These are phyloP conservation scores for Brassica cretica DNA, from an alignment of 345 rosid genomes.

Conservation along the genomic window DNA sequence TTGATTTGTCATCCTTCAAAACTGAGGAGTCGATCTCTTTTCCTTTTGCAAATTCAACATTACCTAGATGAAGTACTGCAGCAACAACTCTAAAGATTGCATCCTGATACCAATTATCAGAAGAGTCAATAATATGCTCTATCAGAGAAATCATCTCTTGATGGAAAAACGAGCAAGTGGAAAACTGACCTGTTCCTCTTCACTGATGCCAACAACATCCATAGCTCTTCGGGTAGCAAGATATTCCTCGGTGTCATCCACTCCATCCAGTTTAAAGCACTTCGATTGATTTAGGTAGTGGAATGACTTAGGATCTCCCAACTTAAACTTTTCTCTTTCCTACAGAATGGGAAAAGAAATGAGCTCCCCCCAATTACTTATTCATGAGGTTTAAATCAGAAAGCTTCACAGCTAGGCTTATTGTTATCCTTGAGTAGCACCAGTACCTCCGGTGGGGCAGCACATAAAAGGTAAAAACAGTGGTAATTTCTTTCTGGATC, in stretches of 20 bases:
- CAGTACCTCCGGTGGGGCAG: conserved; percentile 93
- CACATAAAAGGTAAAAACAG: conserved; percentile 94
- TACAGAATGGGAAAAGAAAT: conserved; percentile 39
- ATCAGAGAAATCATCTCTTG: conserved; percentile 22
- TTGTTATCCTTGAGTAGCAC: conserved; percentile 10
- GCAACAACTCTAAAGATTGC: conserved; percentile 96
- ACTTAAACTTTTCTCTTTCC: conserved; percentile 83
- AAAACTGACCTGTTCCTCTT: conserved; percentile 87
- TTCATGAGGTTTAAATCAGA: conserved; percentile 15
- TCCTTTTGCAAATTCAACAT: conserved; percentile 90
- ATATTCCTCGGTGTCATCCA: conserved; percentile 86
- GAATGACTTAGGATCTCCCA: conserved; percentile 66
- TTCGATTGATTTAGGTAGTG: conserved; percentile 92
- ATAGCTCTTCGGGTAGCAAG: conserved; percentile 97
- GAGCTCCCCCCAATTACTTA: conserved; percentile 14
- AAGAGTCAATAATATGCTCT: conserved; percentile 26
- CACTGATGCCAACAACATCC: conserved; percentile 97
- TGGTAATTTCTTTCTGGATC: conserved; percentile 99
- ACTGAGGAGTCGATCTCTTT: conserved; percentile 88
- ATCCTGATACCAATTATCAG: conserved; percentile 59
- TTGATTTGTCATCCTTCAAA: conserved; percentile 85
- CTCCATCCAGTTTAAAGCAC: conserved; percentile 80
- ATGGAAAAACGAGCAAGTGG: conserved; percentile 13
- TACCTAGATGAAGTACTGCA: conserved; percentile 92
- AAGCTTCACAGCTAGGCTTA: conserved; percentile 19